A percentile compares a stretch with the other conserved stretches of the same genome.
Evolutionary conservation across 208 protist species (phyloP).

Genomic region (Angomonas ambiguus): DNA sequence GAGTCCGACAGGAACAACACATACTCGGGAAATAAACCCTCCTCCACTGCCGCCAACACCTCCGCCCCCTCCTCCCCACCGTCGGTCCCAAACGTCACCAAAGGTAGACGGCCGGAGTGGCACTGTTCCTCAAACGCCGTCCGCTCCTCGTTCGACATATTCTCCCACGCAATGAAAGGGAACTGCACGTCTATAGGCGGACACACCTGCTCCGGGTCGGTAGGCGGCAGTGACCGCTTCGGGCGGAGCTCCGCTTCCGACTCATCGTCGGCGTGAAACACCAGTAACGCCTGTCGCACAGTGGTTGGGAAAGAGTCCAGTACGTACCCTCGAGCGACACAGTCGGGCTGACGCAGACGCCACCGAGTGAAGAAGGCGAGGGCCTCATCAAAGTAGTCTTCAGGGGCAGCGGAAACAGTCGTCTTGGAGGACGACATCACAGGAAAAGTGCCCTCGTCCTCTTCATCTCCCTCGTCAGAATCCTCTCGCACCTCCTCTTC

Average conservation of each 20-base stretch:
- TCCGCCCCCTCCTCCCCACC: conserved; percentile 26
- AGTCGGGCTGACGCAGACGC: conserved; percentile 77
- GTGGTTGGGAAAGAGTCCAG: conserved; percentile 83
- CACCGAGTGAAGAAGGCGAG: conserved; percentile 80
- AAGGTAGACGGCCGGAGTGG: not conserved
- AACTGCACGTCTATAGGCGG: conserved; percentile 56
- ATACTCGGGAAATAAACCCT: conserved; percentile 60
- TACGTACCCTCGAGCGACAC: conserved; percentile 89
- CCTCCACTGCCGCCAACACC: conserved; percentile 52
- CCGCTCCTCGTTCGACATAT: conserved; percentile 46
- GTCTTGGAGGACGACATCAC: not conserved
- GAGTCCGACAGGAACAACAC: conserved; percentile 44
- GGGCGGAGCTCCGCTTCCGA: conserved; percentile 13
- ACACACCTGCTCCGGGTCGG: conserved; percentile 23
- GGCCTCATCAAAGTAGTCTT: conserved; percentile 62
- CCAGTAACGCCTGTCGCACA: conserved; percentile 70
- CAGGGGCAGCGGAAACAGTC: conserved; percentile 7
- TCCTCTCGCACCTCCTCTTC: conserved; percentile 7
- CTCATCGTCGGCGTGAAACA: conserved; percentile 53
- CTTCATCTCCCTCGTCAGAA: conserved; percentile 7
- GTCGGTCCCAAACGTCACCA: conserved; percentile 5
- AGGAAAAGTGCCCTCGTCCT: conserved; percentile 9
- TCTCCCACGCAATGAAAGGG: conserved; percentile 36
- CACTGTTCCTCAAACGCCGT: conserved; percentile 18
- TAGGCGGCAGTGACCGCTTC: conserved; percentile 18